Evolutionary conservation across 2,329 filamentous ascomycete genomes (phyloP).

Genomic region (Trichoderma sp.): DNA sequence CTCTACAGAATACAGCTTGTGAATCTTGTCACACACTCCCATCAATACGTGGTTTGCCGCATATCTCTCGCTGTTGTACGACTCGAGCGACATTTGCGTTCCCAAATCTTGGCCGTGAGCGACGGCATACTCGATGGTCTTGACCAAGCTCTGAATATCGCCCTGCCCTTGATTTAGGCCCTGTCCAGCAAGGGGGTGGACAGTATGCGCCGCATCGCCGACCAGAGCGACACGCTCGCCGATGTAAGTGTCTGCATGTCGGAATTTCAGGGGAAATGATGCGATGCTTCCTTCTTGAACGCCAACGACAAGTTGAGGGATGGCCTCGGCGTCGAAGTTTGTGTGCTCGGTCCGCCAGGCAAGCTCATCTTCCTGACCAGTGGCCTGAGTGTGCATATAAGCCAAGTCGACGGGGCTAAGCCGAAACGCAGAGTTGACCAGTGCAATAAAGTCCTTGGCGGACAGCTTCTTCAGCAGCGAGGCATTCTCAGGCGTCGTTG

Average conservation of each 20-base stretch:
- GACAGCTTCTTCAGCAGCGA: conserved; percentile 74
- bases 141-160: conserved; percentile 77
- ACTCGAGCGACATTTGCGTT: conserved; percentile 71
- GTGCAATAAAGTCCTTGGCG: conserved; percentile 70
- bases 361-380: conserved; percentile 69
- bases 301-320: conserved; percentile 65
- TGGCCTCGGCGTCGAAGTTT: conserved; percentile 46
- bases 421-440: conserved; percentile 93
- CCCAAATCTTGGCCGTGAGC: conserved; percentile 86
- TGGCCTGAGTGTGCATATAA: conserved; percentile 69
- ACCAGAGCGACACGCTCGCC: conserved; percentile 87
- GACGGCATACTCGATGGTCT: conserved; percentile 73
- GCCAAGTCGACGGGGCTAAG: conserved; percentile 74
- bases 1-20: conserved; percentile 84
- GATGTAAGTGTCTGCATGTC: conserved; percentile 92
- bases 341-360: conserved; percentile 81
- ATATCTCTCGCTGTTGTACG: conserved; percentile 80
- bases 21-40: conserved; percentile 82
- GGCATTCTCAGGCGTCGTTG: conserved; percentile 79
- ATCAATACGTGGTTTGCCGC: conserved; percentile 75
- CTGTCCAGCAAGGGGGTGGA: conserved; percentile 92
- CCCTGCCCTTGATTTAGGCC: conserved; percentile 91
- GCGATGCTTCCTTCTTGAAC: conserved; percentile 80
- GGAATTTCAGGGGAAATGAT: conserved; percentile 85
- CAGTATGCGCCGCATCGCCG: conserved; percentile 91